A percentile compares a stretch with the other conserved stretches of the same genome.
Conservation (phyloP, 2,329 filamentous ascomycete species). For the Penicillium olsonii region DNA sequence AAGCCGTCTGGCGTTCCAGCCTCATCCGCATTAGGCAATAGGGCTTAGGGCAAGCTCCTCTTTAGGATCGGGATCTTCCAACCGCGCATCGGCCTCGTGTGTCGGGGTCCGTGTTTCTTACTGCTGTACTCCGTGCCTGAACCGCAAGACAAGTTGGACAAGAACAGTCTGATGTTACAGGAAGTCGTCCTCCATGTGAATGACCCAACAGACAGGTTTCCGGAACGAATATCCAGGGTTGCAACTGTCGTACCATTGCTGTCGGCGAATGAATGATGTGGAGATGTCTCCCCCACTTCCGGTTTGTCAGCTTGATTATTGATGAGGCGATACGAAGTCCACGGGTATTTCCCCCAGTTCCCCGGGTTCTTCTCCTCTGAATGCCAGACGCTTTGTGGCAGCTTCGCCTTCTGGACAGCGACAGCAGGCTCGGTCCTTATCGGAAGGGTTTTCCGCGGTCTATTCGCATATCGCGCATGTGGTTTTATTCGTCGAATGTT, state of each 20-base stretch:
- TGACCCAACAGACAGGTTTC: background rate
- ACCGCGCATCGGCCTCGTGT: no score
- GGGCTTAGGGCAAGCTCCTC: constrained; percentile 34
- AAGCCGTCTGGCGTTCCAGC: constrained; percentile 25
- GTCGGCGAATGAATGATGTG: constrained; percentile 6
- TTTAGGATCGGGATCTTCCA: no score
- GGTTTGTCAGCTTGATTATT: constrained; percentile 35
- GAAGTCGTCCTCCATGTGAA: background rate
- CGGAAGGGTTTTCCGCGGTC: background rate
- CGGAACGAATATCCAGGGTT: background rate
- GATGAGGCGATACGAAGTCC: constrained; percentile 12
- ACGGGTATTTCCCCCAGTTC: constrained; percentile 4
- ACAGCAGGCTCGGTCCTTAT: constrained; percentile 6
- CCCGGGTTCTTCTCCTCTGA: constrained; percentile 12
- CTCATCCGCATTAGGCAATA: constrained; percentile 27
- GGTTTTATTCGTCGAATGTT: constrained; percentile 24
- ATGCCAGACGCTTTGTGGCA: constrained; percentile 23
- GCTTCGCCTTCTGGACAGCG: constrained; percentile 11
- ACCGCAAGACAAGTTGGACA: no score
- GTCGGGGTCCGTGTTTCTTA: no score
- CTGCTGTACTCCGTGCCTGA: no score
- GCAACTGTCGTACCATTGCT: background rate
- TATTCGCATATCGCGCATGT: background rate
- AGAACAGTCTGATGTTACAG: background rate
- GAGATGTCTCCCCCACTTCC: constrained; percentile 12